Evolutionary conservation across 2,329 filamentous ascomycete genomes (phyloP), one percentile per base, ranked within the genome.

Genomic region (Exophiala lecanii-corni): DNA sequence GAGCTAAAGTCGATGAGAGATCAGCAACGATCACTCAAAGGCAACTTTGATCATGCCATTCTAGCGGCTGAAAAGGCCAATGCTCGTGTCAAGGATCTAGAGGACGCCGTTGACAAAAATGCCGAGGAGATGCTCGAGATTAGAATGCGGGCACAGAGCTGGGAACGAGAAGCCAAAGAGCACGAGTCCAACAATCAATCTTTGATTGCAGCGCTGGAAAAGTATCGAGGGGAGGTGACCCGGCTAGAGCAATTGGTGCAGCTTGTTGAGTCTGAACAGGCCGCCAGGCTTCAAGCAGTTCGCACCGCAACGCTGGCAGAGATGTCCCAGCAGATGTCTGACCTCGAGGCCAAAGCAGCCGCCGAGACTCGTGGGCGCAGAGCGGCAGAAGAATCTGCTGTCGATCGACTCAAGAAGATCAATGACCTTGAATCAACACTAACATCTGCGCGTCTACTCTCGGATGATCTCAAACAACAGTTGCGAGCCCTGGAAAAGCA

Each of bases 101-200:
- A 71, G 49, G 57, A 62, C 9, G 57, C 59, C 1, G 60, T 66
- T 23, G 61, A 67, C 25, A 60, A 62, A n/a, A 65, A 67, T n/a
- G 63, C 66, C 4, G 59, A 65, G 16, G 67, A 72, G 40, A 66
- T 71, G 60, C 57, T 70, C 4, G 62, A 68, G 33, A 60, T 63
- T n/a, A 58, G 68, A 32, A 67, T 69, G 57, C 58, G 62, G 34
- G 61, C 67, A 50, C 66, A 68, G 46, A 60, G 62, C 7, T 56
- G 71, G 20, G 69, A 70, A 45, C 57, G 55, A 25, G 62, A 70
- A 48, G 56, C 61, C 17, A 50, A 62, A 5, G 63, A 69, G 35
- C 63, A 71, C 38, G 61, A 60, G 12, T 50, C 64, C 20, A 64
- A 69, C 39, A 67, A 71, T 47, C 56, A 60, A 30, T 62, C 63